Conservation (phyloP, 1,284 basidiomycete species). For the Rhizoctonia solani region DNA sequence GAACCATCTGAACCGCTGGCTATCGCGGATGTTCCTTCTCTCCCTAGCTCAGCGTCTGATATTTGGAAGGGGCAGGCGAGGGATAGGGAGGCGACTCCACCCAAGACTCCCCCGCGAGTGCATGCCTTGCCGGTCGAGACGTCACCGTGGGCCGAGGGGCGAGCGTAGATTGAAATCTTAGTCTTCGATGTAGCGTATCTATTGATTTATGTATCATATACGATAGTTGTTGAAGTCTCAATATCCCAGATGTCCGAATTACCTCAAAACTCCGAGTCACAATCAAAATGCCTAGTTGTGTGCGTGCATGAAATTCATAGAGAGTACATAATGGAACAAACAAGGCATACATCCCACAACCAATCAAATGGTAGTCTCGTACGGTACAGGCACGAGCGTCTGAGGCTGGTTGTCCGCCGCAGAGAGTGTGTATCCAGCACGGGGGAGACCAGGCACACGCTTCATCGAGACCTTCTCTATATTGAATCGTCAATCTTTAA, state of each 20-base stretch:
- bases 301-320: constrained; percentile 32
- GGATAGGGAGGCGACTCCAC: neutral
- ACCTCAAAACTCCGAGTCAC: too few relatives aligned
- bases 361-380: constrained; percentile 78
- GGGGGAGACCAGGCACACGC: constrained; percentile 85
- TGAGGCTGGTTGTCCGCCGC: constrained; percentile 81
- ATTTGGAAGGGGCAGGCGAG: constrained; percentile 4
- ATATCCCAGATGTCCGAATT: too few relatives aligned
- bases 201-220: constrained; percentile 13
- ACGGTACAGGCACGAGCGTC: constrained; percentile 90
- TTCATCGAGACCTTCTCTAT: constrained; percentile 87
- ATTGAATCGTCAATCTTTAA: constrained; percentile 34
- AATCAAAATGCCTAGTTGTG: neutral
- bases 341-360: neutral
- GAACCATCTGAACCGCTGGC: neutral
- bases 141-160: constrained; percentile 27
- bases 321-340: constrained; percentile 14
- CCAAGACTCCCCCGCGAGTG: constrained; percentile 18
- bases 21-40: neutral
- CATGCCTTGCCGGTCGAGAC: constrained; percentile 22
- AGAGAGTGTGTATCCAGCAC: constrained; percentile 79
- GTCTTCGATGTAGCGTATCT: neutral
- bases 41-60: constrained; percentile 8
- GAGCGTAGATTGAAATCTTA: neutral
- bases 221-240: neutral